Base-by-base conservation (phyloP, 1,284 basidiomycete genomes). In the Moniliophthora roreri region DNA sequence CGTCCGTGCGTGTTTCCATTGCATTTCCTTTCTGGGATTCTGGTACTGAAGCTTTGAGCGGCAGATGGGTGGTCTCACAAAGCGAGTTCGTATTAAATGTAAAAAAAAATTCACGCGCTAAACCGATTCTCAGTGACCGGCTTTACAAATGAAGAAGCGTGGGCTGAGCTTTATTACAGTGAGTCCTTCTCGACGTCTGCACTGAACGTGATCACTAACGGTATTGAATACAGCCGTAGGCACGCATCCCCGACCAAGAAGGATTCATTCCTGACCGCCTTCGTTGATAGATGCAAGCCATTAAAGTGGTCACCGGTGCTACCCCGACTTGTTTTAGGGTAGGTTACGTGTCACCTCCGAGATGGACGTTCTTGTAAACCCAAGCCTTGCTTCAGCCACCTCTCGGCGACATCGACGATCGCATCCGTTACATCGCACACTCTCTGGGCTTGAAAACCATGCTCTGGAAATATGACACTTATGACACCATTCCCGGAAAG, bases 161-260 rank as follows among this genome's bases (percentile, higher is more conserved):
- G 92, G 46, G 89, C 90, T 10, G 90, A 93, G 66, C 77, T 94
- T 32, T 90, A 85, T 52, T 93, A 91, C 74, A 86, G 79, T 79
- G 55, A 42, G 78, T 67, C 2, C 18, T 10, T 28, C 5, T 21
- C 26, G n/a, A 32, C 10, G 32, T 35, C 34, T 35, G 39, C 18
- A 51, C 15, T 16, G 10, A 23, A 18, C 18, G 10, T 41, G 37
- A 39, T 26, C 21, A 20, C 15, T 34, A 9, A 11, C 15, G n/a
- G 32, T 20, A 36, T 48, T 37, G 2, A 24, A 34, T 50, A 13
- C 39, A 55, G 56, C 53, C 42, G 56, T 57, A n/a, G 41, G 36
- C 46, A 28, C 16, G 32, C 42, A 35, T 48, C 41, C 24, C 24
- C 35, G 39, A 8, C 10, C 13, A 4, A 28, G n/a, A 32, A 28